Base-by-base conservation (phyloP, 177 flowering plant species). In the Tripterygium wilfordii region DNA sequence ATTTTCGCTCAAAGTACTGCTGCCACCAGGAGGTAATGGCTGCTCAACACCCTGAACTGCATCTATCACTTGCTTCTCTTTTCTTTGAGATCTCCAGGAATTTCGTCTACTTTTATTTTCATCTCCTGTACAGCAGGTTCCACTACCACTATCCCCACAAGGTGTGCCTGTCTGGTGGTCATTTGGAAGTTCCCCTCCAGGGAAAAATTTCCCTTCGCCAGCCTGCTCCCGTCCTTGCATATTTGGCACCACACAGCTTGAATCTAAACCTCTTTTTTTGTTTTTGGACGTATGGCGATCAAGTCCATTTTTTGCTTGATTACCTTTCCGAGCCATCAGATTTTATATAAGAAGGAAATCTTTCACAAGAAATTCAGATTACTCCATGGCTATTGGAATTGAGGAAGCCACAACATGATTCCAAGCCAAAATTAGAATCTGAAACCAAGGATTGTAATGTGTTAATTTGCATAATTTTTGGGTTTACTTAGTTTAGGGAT, bases 261-360 rank as follows among this genome's bases (percentile, higher is more conserved):
- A 57, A 23, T 69, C 76, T 57, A 78, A 45, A 55, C 59, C 70
- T 56, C 50, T 66, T 55, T 56, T 63, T 44, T 69, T 79, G 36
- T 45, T 67, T 24, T 57, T 67, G 46, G 64, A 46, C 45, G 73
- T 38, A 20, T 70, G 64, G 48, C 59, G 71, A 26, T 70, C 77
- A 49, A 62, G 53, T 6, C 83, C 83, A 62, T 75, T 82, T 68
- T 71, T 88, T 44, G 66, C 79, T 42, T 77, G 82, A 66, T 65
- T 78, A 53, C 78, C 76, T 54, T 80, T 82, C 20, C 83, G 76
- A 38, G 86, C 90, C 96, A 88, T 88, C n/a, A n/a, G n/a, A n/a
- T n/a, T n/a, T n/a, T n/a, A n/a, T n/a, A n/a, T n/a, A n/a, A n/a
- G n/a, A n/a, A n/a, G n/a, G n/a, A n/a, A n/a, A n/a, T n/a, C n/a